Evolutionary conservation across 176 grass and related monocot species (phyloP).

Genomic region (Stipa capillata): DNA sequence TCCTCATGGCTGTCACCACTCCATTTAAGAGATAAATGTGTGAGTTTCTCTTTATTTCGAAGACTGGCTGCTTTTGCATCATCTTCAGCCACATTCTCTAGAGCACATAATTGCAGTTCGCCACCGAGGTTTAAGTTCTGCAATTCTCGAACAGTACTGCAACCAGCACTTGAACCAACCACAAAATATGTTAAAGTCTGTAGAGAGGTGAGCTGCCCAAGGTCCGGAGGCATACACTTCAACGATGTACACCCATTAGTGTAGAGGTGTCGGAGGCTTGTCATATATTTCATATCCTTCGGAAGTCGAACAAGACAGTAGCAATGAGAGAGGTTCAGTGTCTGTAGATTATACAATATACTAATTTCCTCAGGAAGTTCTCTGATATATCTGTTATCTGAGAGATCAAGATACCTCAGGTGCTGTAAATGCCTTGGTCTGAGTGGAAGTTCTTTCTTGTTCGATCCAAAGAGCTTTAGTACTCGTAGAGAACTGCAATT

Average conservation of each 20-base stretch:
- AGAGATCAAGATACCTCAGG: background rate
- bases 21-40: background rate
- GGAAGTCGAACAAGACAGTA: conserved; percentile 5
- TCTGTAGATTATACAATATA: background rate
- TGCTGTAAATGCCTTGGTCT: background rate
- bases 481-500: background rate
- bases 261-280: conserved; percentile 10
- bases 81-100: background rate
- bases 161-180: background rate
- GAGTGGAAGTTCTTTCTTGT: background rate
- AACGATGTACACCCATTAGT: background rate
- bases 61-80: background rate
- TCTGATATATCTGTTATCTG: rapidly evolving
- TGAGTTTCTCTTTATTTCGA: background rate
- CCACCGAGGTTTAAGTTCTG: background rate
- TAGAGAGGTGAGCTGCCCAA: background rate
- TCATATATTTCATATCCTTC: conserved; percentile 33
- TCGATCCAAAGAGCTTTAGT: rapidly evolving
- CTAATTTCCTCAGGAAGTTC: background rate
- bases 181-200: conserved; percentile 3
- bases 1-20: background rate
- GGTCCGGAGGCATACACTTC: background rate
- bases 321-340: background rate
- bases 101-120: background rate
- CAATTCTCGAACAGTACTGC: background rate